Base-by-base conservation (phyloP, 805 yeast species). In the Teunomyces tritomae region DNA sequence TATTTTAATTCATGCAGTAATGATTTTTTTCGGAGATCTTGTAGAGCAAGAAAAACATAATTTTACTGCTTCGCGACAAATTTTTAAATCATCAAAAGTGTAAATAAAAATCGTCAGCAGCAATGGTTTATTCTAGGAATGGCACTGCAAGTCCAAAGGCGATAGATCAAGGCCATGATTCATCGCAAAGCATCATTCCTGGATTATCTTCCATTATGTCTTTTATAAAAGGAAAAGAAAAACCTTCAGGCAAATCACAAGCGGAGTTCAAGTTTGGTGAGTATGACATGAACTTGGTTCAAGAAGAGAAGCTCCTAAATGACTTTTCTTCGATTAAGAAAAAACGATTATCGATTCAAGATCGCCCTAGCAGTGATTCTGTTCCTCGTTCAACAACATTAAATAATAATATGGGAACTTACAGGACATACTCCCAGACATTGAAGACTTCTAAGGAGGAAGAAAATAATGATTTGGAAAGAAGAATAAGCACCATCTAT, bases 381-480 rank as follows among this genome's bases (percentile, higher is more conserved):
- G 53, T 59, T 3, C 74, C 74, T 9, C 57, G 74, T 11, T 56
- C 64, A 10, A 54, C 68, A 24, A 49, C 61, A 5, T 47, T 48
- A 26, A 48, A 47, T 11, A 44, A 44, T 40, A 53, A 42, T 30
- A 27, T 51, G 16, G 58, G 62, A 4, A 41, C 57, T 2, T 64
- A 64, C 47, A 56, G 54, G 47, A 49, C 54, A 5, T 56, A 53
- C 46, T 57, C 50, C 32, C 52, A 57, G 29, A 52, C 53, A 34
- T 42, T 61, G 10, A 52, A 51, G 43, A 47, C 50, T 0, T 45
- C 51, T 6, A 56, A 60, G 24, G 61, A 59, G 37, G 61, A 57
- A 10, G 61, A 57, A 20, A 54, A 47, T 11, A 62, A 63, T 45
- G 65, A 63, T 39, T 42, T 65, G n/a, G 71, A 67, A 48, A 51